These are phyloP conservation scores for Apiotrichum mycotoxinovorans DNA, from an alignment of 1,284 basidiomycete species.

Conservation along the genomic window DNA sequence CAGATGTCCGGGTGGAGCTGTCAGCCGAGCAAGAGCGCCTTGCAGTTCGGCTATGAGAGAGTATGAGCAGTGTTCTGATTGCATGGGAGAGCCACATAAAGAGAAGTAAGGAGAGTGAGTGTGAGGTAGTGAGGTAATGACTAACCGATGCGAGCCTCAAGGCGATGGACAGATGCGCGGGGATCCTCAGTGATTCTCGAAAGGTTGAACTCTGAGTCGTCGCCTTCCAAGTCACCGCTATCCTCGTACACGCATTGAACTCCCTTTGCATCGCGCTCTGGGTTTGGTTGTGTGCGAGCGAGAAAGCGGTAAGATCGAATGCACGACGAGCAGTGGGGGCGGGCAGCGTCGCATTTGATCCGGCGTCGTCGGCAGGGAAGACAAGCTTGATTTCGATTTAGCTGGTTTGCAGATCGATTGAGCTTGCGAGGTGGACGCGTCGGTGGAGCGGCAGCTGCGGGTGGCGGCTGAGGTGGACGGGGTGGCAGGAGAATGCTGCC, in stretches of 20 bases:
- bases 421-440: slow-evolving; percentile 18
- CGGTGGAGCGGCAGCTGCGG: no score
- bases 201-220: not conserved
- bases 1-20: not conserved
- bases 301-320: slow-evolving; percentile 21
- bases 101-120: not conserved
- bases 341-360: slow-evolving; percentile 23
- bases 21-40: slow-evolving; percentile 8
- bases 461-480: no score
- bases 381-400: slow-evolving; percentile 24
- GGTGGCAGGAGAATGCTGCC: no score
- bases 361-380: slow-evolving; percentile 21
- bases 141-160: slow-evolving; percentile 40
- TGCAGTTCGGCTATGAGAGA: slow-evolving; percentile 22
- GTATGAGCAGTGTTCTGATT: slow-evolving; percentile 5
- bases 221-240: not conserved
- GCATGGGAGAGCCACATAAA: not conserved
- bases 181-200: slow-evolving; percentile 1
- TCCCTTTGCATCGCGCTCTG: slow-evolving; percentile 32
- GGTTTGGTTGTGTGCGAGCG: slow-evolving; percentile 32
- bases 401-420: slow-evolving; percentile 23
- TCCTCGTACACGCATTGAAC: slow-evolving; percentile 38
- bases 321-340: slow-evolving; percentile 21
- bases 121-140: slow-evolving; percentile 2
- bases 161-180: slow-evolving; percentile 18